These are phyloP conservation scores for Clarireedia monteithiana DNA, from an alignment of 2,329 filamentous ascomycete species.

Conservation along the genomic window DNA sequence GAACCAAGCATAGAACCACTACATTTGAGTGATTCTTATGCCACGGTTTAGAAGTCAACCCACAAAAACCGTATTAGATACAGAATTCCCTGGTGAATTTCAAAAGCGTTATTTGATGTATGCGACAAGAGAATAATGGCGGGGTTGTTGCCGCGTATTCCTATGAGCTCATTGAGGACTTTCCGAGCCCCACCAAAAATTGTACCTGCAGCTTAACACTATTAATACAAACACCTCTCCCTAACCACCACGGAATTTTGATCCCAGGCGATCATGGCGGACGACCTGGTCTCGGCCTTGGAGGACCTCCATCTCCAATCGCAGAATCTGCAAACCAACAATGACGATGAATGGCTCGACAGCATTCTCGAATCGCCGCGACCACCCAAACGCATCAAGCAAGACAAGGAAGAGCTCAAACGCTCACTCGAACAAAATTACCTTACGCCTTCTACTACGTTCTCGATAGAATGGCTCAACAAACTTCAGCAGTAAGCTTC, in stretches of 20 bases:
- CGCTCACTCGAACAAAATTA: slow-evolving; percentile 67
- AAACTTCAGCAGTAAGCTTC: slow-evolving; percentile 63
- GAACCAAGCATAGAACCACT: too few species aligned
- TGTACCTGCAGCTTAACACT: background rate
- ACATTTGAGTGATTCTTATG: too few species aligned
- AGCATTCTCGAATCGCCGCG: slow-evolving; percentile 47
- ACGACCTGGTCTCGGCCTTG: slow-evolving; percentile 40
- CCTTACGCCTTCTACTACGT: slow-evolving; percentile 68
- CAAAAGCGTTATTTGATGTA: background rate
- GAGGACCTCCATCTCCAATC: slow-evolving; percentile 39
- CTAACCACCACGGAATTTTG: background rate
- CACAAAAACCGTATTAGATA: background rate
- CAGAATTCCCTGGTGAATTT: background rate
- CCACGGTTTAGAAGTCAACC: too few species aligned
- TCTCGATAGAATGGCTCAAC: slow-evolving; percentile 82
- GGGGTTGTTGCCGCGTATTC: background rate
- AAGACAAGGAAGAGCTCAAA: slow-evolving; percentile 57
- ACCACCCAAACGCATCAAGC: slow-evolving; percentile 41
- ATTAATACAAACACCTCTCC: background rate
- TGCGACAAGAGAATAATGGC: background rate
- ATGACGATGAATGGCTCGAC: slow-evolving; percentile 43
- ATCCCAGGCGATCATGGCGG: slow-evolving; percentile 19
- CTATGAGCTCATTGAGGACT: background rate
- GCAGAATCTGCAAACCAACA: slow-evolving; percentile 22
- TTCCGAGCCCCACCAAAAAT: background rate